These are phyloP conservation scores for Asterochloris erici DNA, from an alignment of 139 green algal genomes.

Conservation along the genomic window DNA sequence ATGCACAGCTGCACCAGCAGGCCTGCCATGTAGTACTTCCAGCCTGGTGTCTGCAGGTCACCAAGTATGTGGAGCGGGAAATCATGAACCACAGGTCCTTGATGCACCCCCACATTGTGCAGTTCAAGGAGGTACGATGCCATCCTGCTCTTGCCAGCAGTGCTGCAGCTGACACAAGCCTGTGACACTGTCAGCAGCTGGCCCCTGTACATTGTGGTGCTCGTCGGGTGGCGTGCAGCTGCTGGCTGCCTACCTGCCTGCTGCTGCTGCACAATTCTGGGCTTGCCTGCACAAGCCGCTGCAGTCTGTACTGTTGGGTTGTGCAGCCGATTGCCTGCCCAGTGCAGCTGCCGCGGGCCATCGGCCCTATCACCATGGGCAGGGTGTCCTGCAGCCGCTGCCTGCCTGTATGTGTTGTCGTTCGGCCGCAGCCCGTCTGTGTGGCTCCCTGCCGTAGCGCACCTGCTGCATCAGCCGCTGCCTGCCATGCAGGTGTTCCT, in stretches of 20 bases:
- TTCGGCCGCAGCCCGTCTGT: neutral
- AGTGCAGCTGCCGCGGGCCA: too few species aligned
- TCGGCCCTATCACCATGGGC: neutral
- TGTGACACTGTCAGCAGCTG: too few species aligned
- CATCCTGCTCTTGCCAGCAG: neutral
- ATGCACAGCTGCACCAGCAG: neutral
- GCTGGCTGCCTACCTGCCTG: too few species aligned
- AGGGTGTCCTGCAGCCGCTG: too few species aligned
- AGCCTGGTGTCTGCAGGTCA: constrained; percentile 54
- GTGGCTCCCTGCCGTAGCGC: neutral
- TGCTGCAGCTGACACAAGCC: too few species aligned
- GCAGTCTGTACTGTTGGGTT: too few species aligned
- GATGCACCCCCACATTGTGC: constrained; percentile 95
- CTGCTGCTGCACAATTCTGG: too few species aligned
- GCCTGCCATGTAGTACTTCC: neutral
- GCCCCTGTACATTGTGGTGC: too few species aligned
- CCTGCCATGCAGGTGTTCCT: constrained; percentile 70
- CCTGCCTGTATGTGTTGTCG: neutral
- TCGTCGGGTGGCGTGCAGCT: too few species aligned
- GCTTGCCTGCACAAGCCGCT: too few species aligned
- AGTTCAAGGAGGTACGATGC: constrained; percentile 83
- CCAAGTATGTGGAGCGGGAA: constrained; percentile 96
- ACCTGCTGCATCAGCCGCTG: neutral
- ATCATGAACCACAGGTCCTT: constrained; percentile 95
- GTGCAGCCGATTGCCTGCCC: too few species aligned